Evolutionary conservation across 176 grass and related monocot genomes (phyloP).

Genomic region (Canna indica): DNA sequence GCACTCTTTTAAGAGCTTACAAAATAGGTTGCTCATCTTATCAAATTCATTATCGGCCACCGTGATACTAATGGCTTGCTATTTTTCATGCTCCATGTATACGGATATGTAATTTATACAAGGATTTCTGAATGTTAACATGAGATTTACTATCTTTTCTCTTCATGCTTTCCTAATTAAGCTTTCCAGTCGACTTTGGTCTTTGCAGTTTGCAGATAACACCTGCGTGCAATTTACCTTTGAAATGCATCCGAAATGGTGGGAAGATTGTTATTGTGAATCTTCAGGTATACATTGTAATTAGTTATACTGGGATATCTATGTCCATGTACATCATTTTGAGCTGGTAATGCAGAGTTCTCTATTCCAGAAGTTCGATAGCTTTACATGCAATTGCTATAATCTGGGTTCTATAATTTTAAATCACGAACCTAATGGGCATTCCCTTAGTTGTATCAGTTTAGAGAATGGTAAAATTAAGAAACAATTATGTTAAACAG

Average conservation of each 20-base stretch:
- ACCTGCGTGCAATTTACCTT: constrained; percentile 91
- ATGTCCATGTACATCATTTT: neutral
- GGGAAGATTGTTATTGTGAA: constrained; percentile 84
- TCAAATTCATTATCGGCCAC: neutral
- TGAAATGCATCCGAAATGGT: constrained; percentile 58
- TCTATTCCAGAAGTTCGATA: neutral
- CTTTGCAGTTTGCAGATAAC: constrained; percentile 79
- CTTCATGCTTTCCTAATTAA: neutral
- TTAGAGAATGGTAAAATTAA: too few relatives aligned
- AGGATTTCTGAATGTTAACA: neutral
- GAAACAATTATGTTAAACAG: too few relatives aligned
- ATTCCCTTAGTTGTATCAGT: too few relatives aligned
- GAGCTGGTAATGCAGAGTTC: neutral
- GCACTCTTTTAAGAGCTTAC: neutral
- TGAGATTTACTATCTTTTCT: neutral
- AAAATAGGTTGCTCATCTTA: neutral
- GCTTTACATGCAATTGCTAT: neutral
- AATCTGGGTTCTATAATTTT: neutral
- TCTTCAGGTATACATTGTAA: constrained; percentile 60
- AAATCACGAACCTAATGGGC: neutral
- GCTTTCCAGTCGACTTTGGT: constrained; percentile 16
- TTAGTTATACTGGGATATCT: neutral
- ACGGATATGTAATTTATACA: neutral
- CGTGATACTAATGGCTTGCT: neutral
- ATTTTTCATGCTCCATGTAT: neutral